Evolutionary conservation across 208 protist species (phyloP).

Genomic region (Acanthamoeba sp.): DNA sequence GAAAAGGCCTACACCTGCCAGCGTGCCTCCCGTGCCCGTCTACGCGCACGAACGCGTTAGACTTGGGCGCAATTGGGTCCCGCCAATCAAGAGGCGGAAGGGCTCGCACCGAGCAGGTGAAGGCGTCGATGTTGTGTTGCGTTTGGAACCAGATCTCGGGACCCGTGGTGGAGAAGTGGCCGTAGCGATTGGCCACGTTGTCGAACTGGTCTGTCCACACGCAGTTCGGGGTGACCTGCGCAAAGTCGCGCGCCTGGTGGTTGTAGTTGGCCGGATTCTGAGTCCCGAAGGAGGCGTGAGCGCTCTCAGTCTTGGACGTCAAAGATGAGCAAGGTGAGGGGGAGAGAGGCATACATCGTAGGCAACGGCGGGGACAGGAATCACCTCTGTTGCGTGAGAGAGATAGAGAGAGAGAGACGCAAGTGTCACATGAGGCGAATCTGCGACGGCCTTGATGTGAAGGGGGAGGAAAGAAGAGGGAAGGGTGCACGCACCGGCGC

Average conservation of each 20-base stretch:
- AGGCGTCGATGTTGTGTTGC: constrained; percentile 76
- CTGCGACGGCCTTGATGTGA: not conserved
- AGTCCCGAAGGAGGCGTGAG: not conserved
- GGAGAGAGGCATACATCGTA: constrained; percentile 9
- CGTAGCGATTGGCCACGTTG: constrained; percentile 84
- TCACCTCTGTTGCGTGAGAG: constrained; percentile 63
- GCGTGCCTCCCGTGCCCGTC: constrained; percentile 83
- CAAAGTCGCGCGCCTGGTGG: constrained; percentile 83
- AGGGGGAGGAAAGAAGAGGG: not conserved
- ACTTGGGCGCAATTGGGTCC: too few relatives aligned
- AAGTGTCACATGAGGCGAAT: not conserved
- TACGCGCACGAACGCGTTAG: not conserved
- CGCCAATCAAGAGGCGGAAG: too few relatives aligned
- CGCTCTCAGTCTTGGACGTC: too few relatives aligned
- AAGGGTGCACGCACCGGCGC: not conserved
- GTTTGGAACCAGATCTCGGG: constrained; percentile 83
- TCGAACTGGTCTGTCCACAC: constrained; percentile 88
- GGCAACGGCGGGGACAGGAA: constrained; percentile 65
- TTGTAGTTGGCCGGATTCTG: constrained; percentile 86
- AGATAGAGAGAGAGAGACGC: not conserved
- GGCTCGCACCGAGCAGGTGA: constrained; percentile 71
- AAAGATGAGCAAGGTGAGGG: not conserved
- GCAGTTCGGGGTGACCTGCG: constrained; percentile 77
- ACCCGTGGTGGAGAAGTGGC: constrained; percentile 83
- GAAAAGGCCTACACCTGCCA: constrained; percentile 77